Evolutionary conservation across 768 basidiomycete genomes (phyloP), one percentile per base, ranked within the genome.

Genomic region (Boletus vermiculosoides): DNA sequence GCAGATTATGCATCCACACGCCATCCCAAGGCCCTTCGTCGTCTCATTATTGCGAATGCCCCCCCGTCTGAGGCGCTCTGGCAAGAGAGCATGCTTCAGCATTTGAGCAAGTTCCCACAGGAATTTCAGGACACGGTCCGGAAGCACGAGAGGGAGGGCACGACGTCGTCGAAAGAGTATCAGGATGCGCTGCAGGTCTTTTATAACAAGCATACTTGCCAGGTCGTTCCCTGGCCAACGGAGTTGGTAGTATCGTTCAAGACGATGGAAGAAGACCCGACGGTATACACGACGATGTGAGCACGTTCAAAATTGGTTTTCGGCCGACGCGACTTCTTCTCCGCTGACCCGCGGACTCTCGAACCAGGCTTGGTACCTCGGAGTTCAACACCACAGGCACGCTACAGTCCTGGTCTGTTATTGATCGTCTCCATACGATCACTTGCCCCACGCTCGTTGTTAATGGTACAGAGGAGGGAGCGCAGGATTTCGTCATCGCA

Each of bases 321-420:
- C 15, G 0, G 2, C 12, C 0, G 34, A 12, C 20, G 13, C 13
- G 3, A 31, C 13, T 22, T 11, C 8, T 22, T 51, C 9, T 58
- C 37, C 23, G 15, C 53, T 60, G 50, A 30, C 36, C 37, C 11
- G 22, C 23, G 36, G 18, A 23, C 23, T 40, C 3, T 22, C n/a
- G 2, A 33, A 33, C 3, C 12, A 63, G 59, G 54, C 31, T 54
- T 28, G 49, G 63, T 34, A 15, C 68, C 2, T 67, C 70, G 10
- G 73, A 73, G 56, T 76, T 76, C 62, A 59, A 64, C 49, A 66
- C 73, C 15, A 75, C 74, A 8, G 76, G 76, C 1, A 64, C 74
- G 4, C 58, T 82, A 39, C 75, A 75, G 63, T 59, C 68, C 2
- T 84, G 82, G 82, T 66, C 73, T 2, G 73, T 81, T 47, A 64